Evolutionary conservation across 371 early-diverging fungal species (phyloP), one percentile per base, ranked within the genome.

Genomic region (Syncephalastrum monosporum): DNA sequence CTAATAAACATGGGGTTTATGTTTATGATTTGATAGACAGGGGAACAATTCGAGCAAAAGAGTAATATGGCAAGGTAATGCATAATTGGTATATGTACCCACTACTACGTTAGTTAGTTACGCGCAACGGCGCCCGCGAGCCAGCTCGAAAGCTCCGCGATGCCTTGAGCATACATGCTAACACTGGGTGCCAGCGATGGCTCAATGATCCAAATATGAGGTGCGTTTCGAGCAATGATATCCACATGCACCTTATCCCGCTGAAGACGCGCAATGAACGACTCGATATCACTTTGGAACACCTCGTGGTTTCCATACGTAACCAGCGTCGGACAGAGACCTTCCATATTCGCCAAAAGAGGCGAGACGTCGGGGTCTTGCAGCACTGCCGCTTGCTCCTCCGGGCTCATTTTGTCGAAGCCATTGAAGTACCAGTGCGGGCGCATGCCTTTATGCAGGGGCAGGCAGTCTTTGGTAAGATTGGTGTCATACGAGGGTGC

Each of bases 291-390:
- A 48, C 65, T 60, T 45, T 60, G 64, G 29, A 74, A 68, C 3
- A 69, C 27, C 51, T 74, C 74, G 15, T 44, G 52, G 6, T 61
- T 60, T 47, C 69, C 68, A 47, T 65, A 55, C 3, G 71, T 60
- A 3, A 74, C 60, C 41, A 73, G 45, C 4, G 67, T 54, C 21
- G 73, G 69, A 21, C 65, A 67, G 7, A 68, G 19, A 4, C 65
- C 67, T 47, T 57, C 55, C 53, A 61, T 67, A 42, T 51, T 53
- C 27, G 46, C 69, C 53, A 46, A 66, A 12, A 71, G 17, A 7
- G 69, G 62, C 13, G 71, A 65, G 16, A 68, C 51, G 23, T 42
- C 48, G 17, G 73, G 65, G 46, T 67, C 41, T 17, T 51, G 47
- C 8, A 73, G 29, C 13, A 55, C 29, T 12, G 24, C 50, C 12